Percentiles rank a stretch among this genome's conserved stretches.
Evolutionary conservation across 1,139 yeast genomes (phyloP).

Genomic region (Taphrina confusa): DNA sequence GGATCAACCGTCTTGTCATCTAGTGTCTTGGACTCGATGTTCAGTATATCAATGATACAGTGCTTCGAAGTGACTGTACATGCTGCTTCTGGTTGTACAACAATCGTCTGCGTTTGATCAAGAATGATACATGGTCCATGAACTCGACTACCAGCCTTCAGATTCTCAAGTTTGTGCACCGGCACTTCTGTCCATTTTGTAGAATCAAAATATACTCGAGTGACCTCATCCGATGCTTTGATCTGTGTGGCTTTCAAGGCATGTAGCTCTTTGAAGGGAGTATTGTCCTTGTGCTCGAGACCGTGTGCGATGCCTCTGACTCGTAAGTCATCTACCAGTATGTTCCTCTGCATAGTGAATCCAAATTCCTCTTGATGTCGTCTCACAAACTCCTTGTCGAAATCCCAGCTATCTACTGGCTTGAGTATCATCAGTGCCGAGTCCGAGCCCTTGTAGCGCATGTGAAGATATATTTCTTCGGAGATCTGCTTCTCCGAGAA

Average conservation of each 20-base stretch:
- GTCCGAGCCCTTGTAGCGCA: constrained; percentile 86
- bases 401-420: constrained; percentile 45
- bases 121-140: constrained; percentile 81
- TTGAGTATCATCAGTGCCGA: constrained; percentile 70
- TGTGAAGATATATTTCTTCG: constrained; percentile 67
- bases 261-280: constrained; percentile 13
- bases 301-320: constrained; percentile 66
- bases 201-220: constrained; percentile 50
- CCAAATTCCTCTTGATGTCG: constrained; percentile 71
- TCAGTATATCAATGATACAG: constrained; percentile 52
- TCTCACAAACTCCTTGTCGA: constrained; percentile 50
- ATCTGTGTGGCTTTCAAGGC: constrained; percentile 38
- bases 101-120: constrained; percentile 83
- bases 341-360: constrained; percentile 60
- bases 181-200: constrained; percentile 57
- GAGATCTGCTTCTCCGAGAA: constrained; percentile 48
- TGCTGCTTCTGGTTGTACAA: constrained; percentile 69
- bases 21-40: constrained; percentile 44
- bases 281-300: constrained; percentile 36
- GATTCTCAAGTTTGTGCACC: constrained; percentile 55
- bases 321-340: constrained; percentile 80
- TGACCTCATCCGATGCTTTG: constrained; percentile 44
- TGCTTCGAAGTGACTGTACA: constrained; percentile 68
- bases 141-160: constrained; percentile 58
- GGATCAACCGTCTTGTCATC: constrained; percentile 54